phyloP scores from a whole-genome alignment of 2,329 filamentous ascomycete species.

The Fusarium nurragi region DNA sequence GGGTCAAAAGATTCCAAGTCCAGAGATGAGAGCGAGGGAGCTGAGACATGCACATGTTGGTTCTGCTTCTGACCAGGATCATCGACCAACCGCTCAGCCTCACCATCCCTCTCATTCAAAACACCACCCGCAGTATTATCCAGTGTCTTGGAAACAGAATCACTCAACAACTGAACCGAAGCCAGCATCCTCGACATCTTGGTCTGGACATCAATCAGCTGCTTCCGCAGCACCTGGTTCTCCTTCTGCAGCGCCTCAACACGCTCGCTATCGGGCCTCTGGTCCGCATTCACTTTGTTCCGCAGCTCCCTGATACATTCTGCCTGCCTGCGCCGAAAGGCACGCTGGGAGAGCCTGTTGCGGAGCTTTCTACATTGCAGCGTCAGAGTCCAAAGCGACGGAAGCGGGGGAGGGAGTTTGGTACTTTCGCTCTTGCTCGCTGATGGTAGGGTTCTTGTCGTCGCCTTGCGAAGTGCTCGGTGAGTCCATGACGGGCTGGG shows the following conservation, averaged over 20 bases:
- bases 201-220: slow-evolving; percentile 45
- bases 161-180: slow-evolving; percentile 38
- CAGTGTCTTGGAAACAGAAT: slow-evolving; percentile 41
- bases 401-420: not conserved
- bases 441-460: not conserved
- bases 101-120: not conserved
- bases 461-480: not conserved
- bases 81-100: accelerated
- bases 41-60: not conserved
- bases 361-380: slow-evolving; percentile 41
- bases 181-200: slow-evolving; percentile 42
- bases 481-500: slow-evolving; percentile 10
- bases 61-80: accelerated
- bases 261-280: slow-evolving; percentile 39
- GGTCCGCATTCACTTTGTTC: slow-evolving; percentile 34
- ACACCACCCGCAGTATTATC: slow-evolving; percentile 17
- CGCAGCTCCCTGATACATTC: slow-evolving; percentile 44
- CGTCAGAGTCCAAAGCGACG: not conserved
- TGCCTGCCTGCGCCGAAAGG: slow-evolving; percentile 46
- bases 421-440: slow-evolving; percentile 27
- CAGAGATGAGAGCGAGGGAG: not conserved
- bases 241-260: slow-evolving; percentile 41
- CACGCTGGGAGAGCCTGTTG: slow-evolving; percentile 48
- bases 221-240: slow-evolving; percentile 40
- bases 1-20: slow-evolving; percentile 3